Conservation (phyloP, 208 protist genomes). For the Ichthyophonus hoferi region DNA sequence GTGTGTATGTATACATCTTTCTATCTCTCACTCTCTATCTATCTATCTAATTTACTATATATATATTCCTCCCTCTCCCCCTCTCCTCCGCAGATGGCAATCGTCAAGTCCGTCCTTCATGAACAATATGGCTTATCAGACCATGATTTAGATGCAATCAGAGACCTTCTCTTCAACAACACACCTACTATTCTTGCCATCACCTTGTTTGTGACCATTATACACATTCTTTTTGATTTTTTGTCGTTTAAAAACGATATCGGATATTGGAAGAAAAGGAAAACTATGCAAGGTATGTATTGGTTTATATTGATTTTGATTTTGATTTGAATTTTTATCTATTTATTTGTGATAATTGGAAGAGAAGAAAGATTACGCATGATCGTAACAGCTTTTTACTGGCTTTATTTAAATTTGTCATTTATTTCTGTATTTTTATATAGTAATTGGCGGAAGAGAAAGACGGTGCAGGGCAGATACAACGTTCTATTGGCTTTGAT, state of each 20-base stretch:
- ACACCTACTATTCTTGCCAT: constrained; percentile 48
- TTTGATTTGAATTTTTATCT: neutral
- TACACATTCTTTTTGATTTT: constrained; percentile 96
- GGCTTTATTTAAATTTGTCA: neutral
- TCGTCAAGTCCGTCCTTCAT: neutral
- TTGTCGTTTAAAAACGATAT: constrained; percentile 56
- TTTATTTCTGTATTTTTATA: neutral
- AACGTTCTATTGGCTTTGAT: constrained; percentile 64
- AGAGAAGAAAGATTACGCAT: too few species aligned
- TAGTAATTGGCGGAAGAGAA: neutral
- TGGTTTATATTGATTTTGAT: neutral
- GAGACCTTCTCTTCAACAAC: constrained; percentile 9
- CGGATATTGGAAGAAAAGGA: neutral
- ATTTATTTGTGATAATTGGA: neutral
- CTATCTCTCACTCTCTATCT: neutral
- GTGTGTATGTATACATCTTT: neutral
- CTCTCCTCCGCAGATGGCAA: neutral
- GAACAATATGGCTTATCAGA: neutral
- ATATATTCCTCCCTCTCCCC: neutral
- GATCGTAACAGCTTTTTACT: neutral
- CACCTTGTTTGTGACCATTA: constrained; percentile 83
- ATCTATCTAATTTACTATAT: neutral
- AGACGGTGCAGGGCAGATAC: constrained; percentile 64
- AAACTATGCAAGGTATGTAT: constrained; percentile 13
- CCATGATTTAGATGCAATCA: constrained; percentile 6